These are phyloP conservation scores for Rhodosporidiobolus odoratus DNA, from an alignment of 768 basidiomycete genomes.

Conservation along the genomic window DNA sequence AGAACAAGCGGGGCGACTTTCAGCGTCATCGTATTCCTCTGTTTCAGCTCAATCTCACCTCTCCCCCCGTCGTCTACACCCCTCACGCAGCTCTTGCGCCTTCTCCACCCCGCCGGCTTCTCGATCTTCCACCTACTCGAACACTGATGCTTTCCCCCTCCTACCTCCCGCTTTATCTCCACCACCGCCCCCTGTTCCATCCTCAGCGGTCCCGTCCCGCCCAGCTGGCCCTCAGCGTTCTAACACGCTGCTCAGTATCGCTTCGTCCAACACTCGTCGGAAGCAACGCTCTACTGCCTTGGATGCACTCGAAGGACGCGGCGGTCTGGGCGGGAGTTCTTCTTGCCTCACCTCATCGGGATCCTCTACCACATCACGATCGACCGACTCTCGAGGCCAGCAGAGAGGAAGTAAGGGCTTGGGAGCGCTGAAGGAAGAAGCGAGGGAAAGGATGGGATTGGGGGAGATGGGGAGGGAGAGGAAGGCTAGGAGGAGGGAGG, in stretches of 20 bases:
- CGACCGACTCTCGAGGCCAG: too few species aligned
- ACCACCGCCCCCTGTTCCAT: background rate
- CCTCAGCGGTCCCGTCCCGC: too few species aligned
- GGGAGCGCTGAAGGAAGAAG: too few species aligned
- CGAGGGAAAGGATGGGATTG: too few species aligned
- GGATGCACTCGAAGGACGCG: constrained; percentile 31
- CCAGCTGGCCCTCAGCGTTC: too few species aligned
- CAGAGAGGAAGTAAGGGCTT: too few species aligned
- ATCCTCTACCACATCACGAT: too few species aligned
- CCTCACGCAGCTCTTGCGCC: background rate
- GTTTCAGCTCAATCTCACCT: too few species aligned
- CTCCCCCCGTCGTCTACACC: too few species aligned
- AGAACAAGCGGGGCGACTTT: background rate
- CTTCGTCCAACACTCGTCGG: background rate
- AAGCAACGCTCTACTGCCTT: background rate
- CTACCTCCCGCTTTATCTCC: background rate
- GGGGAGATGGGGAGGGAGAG: background rate
- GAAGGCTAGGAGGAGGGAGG: background rate
- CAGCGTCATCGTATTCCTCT: too few species aligned
- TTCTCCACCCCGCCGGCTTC: background rate
- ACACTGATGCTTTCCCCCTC: background rate
- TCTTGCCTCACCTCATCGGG: too few species aligned
- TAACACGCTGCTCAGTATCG: constrained; percentile 13
- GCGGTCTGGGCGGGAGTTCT: background rate
- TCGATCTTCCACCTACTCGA: background rate